Base-by-base conservation (phyloP, 1,284 basidiomycete species). In the Moesziomyces sp. region DNA sequence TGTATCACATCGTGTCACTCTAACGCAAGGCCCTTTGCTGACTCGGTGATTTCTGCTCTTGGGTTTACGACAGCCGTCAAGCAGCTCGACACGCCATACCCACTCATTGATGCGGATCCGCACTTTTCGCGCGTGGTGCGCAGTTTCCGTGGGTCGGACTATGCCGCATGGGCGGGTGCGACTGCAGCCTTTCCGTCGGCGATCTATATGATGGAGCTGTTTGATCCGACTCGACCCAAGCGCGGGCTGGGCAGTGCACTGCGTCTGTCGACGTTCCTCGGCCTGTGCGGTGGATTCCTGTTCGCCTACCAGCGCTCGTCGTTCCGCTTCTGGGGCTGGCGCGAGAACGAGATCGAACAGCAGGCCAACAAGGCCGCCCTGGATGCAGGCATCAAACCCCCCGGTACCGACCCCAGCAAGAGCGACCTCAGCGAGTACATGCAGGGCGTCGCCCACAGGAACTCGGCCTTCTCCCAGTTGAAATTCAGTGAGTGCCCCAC, bases 251-350 rank as follows among this genome's bases (percentile, higher is more conserved):
- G 76, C 8, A 62, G 73, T 11, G 77, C 77, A 8, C 48, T 82
- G 50, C 77, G 80, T 18, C 66, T 83, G 3, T 76, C 77, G 14
- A 76, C 76, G 3, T 76, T 80, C 46, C 53, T 84, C 78, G 96
- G 84, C 87, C 92, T 88, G 78, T 80, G 89, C 54, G 95, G 92
- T 42, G 96, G 96, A 9, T 99, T 98, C 88, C 85, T 98, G 79
- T 86, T 96, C 59, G 94, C 96, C 19, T 98, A 98, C 87, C 94
- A 97, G 86, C 88, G 91, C 58, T 74, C 79, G 40, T 58, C 79
- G 94, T 94, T 91, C 86, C 94, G 96, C 46, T 96, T 99, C 88
- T 95, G 93, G 93, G 96, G 96, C 52, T 95, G 93, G 92, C 87
- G 88, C 23, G 96, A 98, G 87, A 99, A 99, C 87, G 89, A 79